These are phyloP conservation scores for Auriscalpium vulgare DNA, from an alignment of 768 basidiomycete species.

Conservation along the genomic window DNA sequence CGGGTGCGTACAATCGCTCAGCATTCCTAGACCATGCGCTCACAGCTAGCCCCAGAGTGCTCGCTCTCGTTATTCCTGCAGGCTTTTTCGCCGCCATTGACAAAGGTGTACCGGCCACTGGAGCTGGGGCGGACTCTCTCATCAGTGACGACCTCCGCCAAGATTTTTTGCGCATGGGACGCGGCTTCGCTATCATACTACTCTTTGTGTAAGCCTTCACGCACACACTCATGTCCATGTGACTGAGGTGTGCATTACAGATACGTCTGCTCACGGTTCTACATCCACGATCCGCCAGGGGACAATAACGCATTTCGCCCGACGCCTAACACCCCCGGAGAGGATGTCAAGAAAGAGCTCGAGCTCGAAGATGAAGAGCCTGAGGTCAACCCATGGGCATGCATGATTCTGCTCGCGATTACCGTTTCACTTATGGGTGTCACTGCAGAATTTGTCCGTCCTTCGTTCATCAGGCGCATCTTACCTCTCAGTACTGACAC, in stretches of 20 bases:
- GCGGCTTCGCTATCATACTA: constrained; percentile 57
- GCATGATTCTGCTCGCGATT: constrained; percentile 41
- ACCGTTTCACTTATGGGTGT: constrained; percentile 56
- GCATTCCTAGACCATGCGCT: neutral
- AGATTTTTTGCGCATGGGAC: constrained; percentile 52
- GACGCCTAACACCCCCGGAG: constrained; percentile 32
- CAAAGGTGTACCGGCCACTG: constrained; percentile 19
- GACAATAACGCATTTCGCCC: constrained; percentile 37
- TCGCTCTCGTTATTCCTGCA: constrained; percentile 56
- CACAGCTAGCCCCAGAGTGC: constrained; percentile 33
- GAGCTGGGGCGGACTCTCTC: constrained; percentile 15
- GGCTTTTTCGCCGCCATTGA: constrained; percentile 60
- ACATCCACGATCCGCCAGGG: constrained; percentile 64
- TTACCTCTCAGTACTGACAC: too few species aligned
- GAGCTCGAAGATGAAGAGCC: constrained; percentile 42
- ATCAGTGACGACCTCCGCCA: constrained; percentile 37
- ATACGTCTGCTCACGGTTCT: constrained; percentile 61
- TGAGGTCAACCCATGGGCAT: constrained; percentile 56
- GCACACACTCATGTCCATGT: neutral
- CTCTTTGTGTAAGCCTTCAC: constrained; percentile 42
- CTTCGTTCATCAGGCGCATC: too few species aligned
- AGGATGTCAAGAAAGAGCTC: constrained; percentile 23
- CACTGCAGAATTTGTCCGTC: constrained; percentile 62
- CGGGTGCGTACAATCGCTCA: constrained; percentile 36
- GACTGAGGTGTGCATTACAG: constrained; percentile 23